Conservation (phyloP, 176 grass and related monocot genomes). For the Aechmea fasciata region DNA sequence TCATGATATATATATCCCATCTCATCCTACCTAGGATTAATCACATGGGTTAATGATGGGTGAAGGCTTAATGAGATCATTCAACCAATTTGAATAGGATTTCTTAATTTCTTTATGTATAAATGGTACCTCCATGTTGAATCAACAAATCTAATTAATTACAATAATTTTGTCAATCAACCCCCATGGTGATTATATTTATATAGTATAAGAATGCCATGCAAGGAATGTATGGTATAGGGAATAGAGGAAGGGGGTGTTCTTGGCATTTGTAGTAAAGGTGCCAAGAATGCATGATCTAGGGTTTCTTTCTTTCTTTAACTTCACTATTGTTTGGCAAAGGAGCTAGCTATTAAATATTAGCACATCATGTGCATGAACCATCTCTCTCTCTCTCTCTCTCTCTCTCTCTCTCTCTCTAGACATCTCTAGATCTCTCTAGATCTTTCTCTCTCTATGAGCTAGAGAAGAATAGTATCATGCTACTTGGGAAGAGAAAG, state of each 20-base stretch:
- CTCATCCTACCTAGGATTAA: too few relatives aligned
- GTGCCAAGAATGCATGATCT: neutral
- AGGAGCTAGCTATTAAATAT: neutral
- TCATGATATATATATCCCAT: neutral
- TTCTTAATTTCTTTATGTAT: too few relatives aligned
- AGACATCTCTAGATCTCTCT: neutral
- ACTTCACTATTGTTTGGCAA: neutral
- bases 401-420: slow-evolving; percentile 1
- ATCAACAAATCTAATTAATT: too few relatives aligned
- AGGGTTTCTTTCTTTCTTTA: neutral
- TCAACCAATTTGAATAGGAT: too few relatives aligned
- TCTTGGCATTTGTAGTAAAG: slow-evolving; percentile 4
- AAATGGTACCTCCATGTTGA: too few relatives aligned
- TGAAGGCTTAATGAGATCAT: too few relatives aligned
- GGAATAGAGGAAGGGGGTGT: neutral
- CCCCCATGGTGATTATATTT: neutral
- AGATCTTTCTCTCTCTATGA: neutral
- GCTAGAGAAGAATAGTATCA: neutral
- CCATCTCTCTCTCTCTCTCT: neutral
- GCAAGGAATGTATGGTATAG: neutral
- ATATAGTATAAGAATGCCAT: neutral
- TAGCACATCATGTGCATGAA: neutral
- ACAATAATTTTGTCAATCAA: too few relatives aligned
- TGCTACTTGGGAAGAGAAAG: neutral
- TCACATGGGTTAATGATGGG: too few relatives aligned